phyloP scores from a whole-genome alignment of 345 rosid species.

The Boechera retrofracta region DNA sequence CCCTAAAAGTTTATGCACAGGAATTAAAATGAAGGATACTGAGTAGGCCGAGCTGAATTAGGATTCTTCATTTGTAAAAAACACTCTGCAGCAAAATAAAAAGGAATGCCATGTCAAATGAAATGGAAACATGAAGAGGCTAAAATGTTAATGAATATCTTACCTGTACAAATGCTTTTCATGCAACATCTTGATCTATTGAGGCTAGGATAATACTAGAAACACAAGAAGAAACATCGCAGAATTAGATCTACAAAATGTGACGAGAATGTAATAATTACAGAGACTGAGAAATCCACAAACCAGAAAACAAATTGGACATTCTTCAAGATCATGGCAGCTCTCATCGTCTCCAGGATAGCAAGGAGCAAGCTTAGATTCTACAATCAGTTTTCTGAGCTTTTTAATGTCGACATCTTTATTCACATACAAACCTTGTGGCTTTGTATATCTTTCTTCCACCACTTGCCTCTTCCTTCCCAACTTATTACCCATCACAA shows the following conservation, averaged over 20 bases:
- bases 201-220: conserved; percentile 92
- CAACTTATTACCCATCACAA: conserved; percentile 90
- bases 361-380: conserved; percentile 97
- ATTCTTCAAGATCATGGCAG: conserved; percentile 82
- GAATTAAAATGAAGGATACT: conserved; percentile 75
- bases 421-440: conserved; percentile 87
- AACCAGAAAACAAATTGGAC: conserved; percentile 98
- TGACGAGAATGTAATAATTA: background rate
- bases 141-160: background rate
- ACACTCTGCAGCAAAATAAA: conserved; percentile 69
- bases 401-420: conserved; percentile 96
- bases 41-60: conserved; percentile 86
- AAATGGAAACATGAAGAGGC: conserved; percentile 18
- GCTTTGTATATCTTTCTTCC: conserved; percentile 87
- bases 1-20: conserved; percentile 2
- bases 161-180: conserved; percentile 99
- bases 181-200: conserved; percentile 94
- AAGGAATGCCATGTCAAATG: conserved; percentile 10
- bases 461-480: conserved; percentile 90
- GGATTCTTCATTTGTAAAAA: conserved; percentile 99
- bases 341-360: conserved; percentile 93
- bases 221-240: conserved; percentile 24
- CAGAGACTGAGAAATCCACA: conserved; percentile 37
- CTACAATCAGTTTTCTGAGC: conserved; percentile 91
- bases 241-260: conserved; percentile 27